Conservation (phyloP, 768 basidiomycete species). For the Suillus luteus region DNA sequence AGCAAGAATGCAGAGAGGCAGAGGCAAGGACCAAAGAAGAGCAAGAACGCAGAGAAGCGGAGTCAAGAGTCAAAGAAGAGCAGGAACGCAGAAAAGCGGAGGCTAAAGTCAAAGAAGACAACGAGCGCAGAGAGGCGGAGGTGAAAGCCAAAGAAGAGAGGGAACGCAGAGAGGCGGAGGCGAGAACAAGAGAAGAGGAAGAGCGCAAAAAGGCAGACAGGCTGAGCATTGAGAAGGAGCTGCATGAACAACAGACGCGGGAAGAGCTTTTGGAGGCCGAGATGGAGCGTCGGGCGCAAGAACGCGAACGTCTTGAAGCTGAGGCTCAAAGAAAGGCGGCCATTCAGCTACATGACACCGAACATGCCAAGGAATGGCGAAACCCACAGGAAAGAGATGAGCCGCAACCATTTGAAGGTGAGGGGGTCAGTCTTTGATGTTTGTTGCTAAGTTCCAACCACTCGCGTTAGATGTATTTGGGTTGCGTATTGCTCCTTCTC, state of each 20-base stretch:
- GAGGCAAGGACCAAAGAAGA: conserved; percentile 29
- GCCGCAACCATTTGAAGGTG: conserved; percentile 22
- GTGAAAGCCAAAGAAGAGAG: conserved; percentile 16
- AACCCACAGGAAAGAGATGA: conserved; percentile 9
- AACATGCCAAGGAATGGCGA: neutral
- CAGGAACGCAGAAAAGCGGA: conserved; percentile 23
- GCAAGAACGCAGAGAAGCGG: conserved; percentile 15
- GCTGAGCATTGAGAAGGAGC: conserved; percentile 4
- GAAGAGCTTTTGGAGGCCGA: conserved; percentile 14
- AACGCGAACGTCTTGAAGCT: conserved; percentile 6
- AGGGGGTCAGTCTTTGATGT: conserved; percentile 7
- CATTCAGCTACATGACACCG: neutral
- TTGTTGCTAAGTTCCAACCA: conserved; percentile 9
- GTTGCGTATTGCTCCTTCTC: conserved; percentile 39
- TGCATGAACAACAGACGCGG: neutral
- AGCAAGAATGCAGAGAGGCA: conserved; percentile 14
- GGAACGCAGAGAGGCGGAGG: neutral
- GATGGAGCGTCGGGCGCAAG: conserved; percentile 12
- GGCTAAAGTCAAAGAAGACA: conserved; percentile 19
- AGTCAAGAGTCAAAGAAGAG: conserved; percentile 23
- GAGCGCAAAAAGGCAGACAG: conserved; percentile 3
- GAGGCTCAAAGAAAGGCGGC: conserved; percentile 7
- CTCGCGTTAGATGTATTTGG: conserved; percentile 59
- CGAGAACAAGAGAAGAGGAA: neutral
- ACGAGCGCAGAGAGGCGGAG: conserved; percentile 17